Evolutionary conservation across 768 basidiomycete genomes (phyloP).

Genomic region (Gloeostereum incarnatum): DNA sequence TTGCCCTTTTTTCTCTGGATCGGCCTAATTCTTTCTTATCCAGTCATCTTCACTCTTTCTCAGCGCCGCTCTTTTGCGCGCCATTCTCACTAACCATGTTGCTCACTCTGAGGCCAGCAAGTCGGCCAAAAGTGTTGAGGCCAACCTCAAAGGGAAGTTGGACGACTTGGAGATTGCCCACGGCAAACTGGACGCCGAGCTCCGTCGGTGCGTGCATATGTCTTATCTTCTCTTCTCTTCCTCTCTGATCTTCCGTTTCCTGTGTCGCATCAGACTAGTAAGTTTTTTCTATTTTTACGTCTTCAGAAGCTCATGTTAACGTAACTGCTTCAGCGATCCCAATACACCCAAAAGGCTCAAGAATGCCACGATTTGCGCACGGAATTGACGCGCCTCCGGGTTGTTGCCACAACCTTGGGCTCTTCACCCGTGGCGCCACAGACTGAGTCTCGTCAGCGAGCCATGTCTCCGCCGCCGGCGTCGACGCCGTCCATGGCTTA

Average conservation of each 20-base stretch:
- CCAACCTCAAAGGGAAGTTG: slow-evolving; percentile 51
- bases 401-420: slow-evolving; percentile 32
- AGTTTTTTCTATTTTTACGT: slow-evolving; percentile 19
- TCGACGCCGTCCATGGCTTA: too few species aligned
- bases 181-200: slow-evolving; percentile 56
- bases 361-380: slow-evolving; percentile 60
- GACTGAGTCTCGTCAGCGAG: slow-evolving; percentile 17
- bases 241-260: slow-evolving; percentile 12
- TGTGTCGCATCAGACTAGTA: slow-evolving; percentile 50
- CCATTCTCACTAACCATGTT: slow-evolving; percentile 75
- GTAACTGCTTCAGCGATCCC: slow-evolving; percentile 35
- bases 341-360: slow-evolving; percentile 59
- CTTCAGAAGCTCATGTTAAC: slow-evolving; percentile 7
- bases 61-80: slow-evolving; percentile 71
- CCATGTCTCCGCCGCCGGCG: slow-evolving; percentile 24
- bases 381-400: slow-evolving; percentile 52
- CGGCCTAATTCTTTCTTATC: not conserved
- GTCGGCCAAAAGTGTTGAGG: slow-evolving; percentile 53
- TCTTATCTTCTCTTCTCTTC: slow-evolving; percentile 6
- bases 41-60: slow-evolving; percentile 63
- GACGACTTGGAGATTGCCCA: slow-evolving; percentile 54
- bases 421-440: slow-evolving; percentile 19
- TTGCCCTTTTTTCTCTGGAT: slow-evolving; percentile 7
- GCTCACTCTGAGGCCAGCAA: slow-evolving; percentile 74
- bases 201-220: slow-evolving; percentile 52